phyloP scores from a whole-genome alignment of 306 rosid species.

The Lithocarpus polystachyus region DNA sequence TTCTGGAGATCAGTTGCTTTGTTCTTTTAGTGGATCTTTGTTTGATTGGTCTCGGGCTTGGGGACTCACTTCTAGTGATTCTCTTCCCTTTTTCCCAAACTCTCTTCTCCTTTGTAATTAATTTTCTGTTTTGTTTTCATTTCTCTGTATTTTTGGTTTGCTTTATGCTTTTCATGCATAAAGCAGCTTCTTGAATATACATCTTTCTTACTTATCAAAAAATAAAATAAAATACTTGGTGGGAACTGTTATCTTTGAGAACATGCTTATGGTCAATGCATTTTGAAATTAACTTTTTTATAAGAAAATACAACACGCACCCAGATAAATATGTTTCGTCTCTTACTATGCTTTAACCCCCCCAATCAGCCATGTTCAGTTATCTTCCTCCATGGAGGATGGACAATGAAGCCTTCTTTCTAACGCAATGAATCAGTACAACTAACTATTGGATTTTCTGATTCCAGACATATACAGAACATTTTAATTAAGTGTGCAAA shows the following conservation, averaged over 20 bases:
- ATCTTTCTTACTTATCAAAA: no score
- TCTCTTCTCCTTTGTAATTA: no score
- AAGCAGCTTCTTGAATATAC: no score
- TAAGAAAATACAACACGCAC: neutral
- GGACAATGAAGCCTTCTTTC: neutral
- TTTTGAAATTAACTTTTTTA: neutral
- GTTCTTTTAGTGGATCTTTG: no score
- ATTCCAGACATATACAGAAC: neutral
- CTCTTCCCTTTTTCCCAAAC: no score
- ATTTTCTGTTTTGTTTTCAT: no score
- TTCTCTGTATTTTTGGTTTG: no score
- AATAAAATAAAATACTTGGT: neutral
- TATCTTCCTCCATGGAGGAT: neutral
- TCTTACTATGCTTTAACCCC: neutral
- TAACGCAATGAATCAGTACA: neutral
- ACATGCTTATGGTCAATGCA: neutral
- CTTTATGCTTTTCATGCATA: no score
- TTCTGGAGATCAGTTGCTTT: no score
- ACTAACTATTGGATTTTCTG: neutral
- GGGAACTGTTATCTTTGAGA: neutral
- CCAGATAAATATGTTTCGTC: neutral
- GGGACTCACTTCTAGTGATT: no score
- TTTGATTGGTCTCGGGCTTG: no score
- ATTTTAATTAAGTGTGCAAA: neutral
- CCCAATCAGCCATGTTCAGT: neutral